A percentile compares a stretch with the other conserved stretches of the same genome.
These are phyloP conservation scores for Leucocoprinus birnbaumii DNA, from an alignment of 768 basidiomycete genomes.

Conservation along the genomic window DNA sequence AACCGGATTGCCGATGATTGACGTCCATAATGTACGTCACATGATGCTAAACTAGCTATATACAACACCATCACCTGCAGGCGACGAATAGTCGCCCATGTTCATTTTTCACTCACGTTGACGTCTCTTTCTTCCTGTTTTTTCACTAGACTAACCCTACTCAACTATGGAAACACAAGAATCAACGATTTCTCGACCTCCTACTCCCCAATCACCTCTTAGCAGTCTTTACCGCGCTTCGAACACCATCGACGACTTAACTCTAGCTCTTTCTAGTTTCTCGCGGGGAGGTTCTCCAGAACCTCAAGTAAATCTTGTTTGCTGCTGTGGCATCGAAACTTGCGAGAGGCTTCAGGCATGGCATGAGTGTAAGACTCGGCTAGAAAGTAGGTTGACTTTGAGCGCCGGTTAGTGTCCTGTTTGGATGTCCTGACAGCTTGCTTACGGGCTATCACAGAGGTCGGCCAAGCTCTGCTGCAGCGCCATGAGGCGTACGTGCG, in stretches of 20 bases:
- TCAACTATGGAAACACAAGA: slow-evolving; percentile 18
- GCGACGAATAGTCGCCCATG: neutral
- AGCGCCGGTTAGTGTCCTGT: slow-evolving; percentile 72
- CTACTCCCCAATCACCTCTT: slow-evolving; percentile 49
- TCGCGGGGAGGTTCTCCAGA: slow-evolving; percentile 78
- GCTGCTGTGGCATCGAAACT: slow-evolving; percentile 65
- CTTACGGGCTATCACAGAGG: slow-evolving; percentile 48
- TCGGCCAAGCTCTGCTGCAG: slow-evolving; percentile 85
- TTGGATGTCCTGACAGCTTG: neutral
- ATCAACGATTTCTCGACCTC: slow-evolving; percentile 28
- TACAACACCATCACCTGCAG: neutral
- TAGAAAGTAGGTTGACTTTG: slow-evolving; percentile 76
- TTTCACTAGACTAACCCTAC: neutral
- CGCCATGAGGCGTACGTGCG: slow-evolving; percentile 85
- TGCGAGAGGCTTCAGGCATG: slow-evolving; percentile 67
- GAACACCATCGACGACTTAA: slow-evolving; percentile 77
- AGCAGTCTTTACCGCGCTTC: slow-evolving; percentile 51
- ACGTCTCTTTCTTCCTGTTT: neutral
- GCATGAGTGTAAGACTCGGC: slow-evolving; percentile 58
- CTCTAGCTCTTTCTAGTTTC: slow-evolving; percentile 66
- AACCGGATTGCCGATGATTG: neutral
- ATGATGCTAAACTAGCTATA: slow-evolving; percentile 1
- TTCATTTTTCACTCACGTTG: neutral
- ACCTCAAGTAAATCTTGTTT: slow-evolving; percentile 44
- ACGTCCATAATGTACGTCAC: slow-evolving; percentile 6